Evolutionary conservation across 2,329 filamentous ascomycete genomes (phyloP), one percentile per base, ranked within the genome.

Genomic region (Ophiostoma pallidulum): DNA sequence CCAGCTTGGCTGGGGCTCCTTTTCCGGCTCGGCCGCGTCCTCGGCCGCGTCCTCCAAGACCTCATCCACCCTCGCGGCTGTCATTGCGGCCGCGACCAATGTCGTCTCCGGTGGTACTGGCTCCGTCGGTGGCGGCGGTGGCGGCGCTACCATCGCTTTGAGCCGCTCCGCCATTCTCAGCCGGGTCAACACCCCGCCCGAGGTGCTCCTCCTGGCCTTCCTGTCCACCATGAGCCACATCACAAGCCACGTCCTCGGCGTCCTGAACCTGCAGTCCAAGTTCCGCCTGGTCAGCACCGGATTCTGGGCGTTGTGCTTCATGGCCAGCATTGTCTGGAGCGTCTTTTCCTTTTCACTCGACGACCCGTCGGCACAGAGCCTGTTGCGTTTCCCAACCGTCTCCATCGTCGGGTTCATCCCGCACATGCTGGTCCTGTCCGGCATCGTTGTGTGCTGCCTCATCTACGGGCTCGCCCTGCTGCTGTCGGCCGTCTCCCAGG

Each of bases 391-490:
- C 55, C 92, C 92, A 4, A 96, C 90, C 0, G 89, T 97, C 35
- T 96, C 87, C 59, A 89, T 97, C 50, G 84, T 97, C 26, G 88
- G 91, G 1, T 96, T 97, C 62, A 84, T 97, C 31, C 92, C 92
- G 1, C 91, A 97, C 63, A 73, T 97, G n/a, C 70, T 95, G 20
- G 86, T 97, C 12, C 66, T 97, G 2, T 58, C 76, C 8, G 92
- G 91, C 1, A 95, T 96, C 40, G 50, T 78, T 5, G 68, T 83
- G 14, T 97, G 92, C 60, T 72, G 78, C 3, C 59, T 72, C 8
- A 94, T 98, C 41, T 97, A 97, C 61, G 67, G 68, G 0, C 58
- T 92, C 19, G 90, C 91, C 3, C 69, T 97, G 24, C 49, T 82
- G 1, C 72, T 96, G 6, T 91, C 88, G 1, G 84, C 86, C 0